Conservation (phyloP, 768 basidiomycete genomes). For the Lactifluus rugatus region DNA sequence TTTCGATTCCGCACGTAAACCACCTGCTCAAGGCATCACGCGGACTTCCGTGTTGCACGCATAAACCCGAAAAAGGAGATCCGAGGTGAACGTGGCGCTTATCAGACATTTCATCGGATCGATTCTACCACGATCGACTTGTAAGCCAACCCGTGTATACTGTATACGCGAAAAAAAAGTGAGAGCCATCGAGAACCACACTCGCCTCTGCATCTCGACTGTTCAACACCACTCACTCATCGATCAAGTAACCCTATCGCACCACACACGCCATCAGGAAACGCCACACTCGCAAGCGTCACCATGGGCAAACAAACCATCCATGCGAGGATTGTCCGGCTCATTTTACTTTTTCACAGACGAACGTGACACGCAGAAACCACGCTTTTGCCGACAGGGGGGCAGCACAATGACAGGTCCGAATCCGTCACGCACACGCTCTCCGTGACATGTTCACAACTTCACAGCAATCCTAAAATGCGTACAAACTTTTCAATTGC, state of each 20-base stretch:
- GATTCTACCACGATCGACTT: constrained; percentile 12
- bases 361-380: constrained; percentile 1
- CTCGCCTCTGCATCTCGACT: no score
- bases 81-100: constrained; percentile 11
- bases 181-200: neutral
- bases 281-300: neutral
- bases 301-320: neutral
- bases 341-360: neutral
- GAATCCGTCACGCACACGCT: neutral
- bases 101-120: constrained; percentile 9
- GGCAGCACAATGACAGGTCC: neutral
- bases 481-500: neutral
- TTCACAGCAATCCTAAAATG: constrained; percentile 3
- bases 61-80: constrained; percentile 11
- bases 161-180: neutral
- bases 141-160: neutral
- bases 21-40: constrained; percentile 15
- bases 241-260: neutral
- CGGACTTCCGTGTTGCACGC: constrained; percentile 11
- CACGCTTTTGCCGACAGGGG: constrained; percentile 1
- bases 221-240: neutral
- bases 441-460: neutral
- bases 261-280: neutral
- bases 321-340: neutral
- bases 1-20: constrained; percentile 17